Evolutionary conservation across 257 asterid genomes (phyloP).

Genomic region (Gardenia jasminoides): DNA sequence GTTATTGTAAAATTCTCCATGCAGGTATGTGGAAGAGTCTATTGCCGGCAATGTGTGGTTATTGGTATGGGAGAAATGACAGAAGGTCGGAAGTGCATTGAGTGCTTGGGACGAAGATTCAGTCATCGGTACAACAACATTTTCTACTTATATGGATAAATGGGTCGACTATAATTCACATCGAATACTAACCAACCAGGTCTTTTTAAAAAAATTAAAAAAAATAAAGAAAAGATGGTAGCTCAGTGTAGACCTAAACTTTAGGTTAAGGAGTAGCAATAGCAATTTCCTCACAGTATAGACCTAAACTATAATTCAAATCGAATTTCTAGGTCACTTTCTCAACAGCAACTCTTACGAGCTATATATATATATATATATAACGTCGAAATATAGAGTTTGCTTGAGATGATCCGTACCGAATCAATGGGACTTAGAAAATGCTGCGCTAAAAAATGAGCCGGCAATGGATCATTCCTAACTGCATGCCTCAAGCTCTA

Average conservation of each 20-base stretch:
- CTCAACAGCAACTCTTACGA: neutral
- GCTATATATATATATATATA: too few relatives aligned
- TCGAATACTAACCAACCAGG: neutral
- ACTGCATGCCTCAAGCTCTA: neutral
- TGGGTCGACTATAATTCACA: neutral
- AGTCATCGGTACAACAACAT: conserved; percentile 55
- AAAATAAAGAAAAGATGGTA: neutral
- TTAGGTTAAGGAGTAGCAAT: neutral
- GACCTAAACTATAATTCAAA: neutral
- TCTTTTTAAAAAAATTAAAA: too few relatives aligned
- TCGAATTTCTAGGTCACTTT: neutral
- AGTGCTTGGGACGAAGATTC: conserved; percentile 75
- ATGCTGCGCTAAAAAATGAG: neutral
- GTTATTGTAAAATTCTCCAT: neutral
- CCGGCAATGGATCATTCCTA: neutral
- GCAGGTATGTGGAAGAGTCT: conserved; percentile 78
- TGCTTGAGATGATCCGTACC: neutral
- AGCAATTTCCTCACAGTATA: neutral
- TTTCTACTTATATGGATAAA: neutral
- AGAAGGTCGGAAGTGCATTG: conserved; percentile 68
- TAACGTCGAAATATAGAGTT: neutral
- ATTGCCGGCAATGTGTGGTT: conserved; percentile 69
- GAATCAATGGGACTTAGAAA: neutral
- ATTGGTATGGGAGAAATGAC: conserved; percentile 84
- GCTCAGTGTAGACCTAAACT: neutral